Evolutionary conservation across 495 filamentous ascomycete genomes (phyloP).

Genomic region (Monascus purpureus): DNA sequence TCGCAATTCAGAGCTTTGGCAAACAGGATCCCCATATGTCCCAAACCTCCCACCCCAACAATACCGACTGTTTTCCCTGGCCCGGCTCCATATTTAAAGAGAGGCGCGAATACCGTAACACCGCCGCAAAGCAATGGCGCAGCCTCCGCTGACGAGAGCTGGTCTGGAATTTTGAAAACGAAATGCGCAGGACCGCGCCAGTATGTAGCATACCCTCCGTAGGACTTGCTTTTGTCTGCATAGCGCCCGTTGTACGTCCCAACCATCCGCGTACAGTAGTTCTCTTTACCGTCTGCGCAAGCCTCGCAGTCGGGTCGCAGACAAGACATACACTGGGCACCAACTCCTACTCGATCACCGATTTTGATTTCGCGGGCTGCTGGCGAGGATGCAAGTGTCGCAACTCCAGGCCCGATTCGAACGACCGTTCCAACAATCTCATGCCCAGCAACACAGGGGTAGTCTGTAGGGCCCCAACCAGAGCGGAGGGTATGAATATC

Average conservation of each 20-base stretch:
- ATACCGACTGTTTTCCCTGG: constrained; percentile 74
- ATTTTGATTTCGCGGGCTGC: constrained; percentile 47
- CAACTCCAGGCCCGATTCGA: constrained; percentile 40
- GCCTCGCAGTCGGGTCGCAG: constrained; percentile 51
- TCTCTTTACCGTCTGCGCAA: constrained; percentile 47
- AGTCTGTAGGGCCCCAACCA: constrained; percentile 57
- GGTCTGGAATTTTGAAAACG: constrained; percentile 63
- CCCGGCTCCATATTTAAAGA: constrained; percentile 57
- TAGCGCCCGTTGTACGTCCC: constrained; percentile 60
- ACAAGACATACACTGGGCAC: constrained; percentile 65
- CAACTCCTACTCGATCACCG: constrained; percentile 77
- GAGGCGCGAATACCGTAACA: constrained; percentile 62
- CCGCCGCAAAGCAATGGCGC: constrained; percentile 86
- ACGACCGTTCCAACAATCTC: constrained; percentile 73
- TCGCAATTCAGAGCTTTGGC: constrained; percentile 59
- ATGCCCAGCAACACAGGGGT: constrained; percentile 67
- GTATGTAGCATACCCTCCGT: constrained; percentile 58
- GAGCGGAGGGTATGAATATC: constrained; percentile 65
- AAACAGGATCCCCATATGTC: constrained; percentile 51
- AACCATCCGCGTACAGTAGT: constrained; percentile 50
- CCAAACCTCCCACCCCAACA: constrained; percentile 71
- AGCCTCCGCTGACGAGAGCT: constrained; percentile 38
- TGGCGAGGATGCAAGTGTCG: constrained; percentile 20
- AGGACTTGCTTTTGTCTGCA: constrained; percentile 42
- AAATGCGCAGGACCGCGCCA: constrained; percentile 62